Evolutionary conservation across 2,329 filamentous ascomycete genomes (phyloP).

Genomic region (Fusarium acutatum): DNA sequence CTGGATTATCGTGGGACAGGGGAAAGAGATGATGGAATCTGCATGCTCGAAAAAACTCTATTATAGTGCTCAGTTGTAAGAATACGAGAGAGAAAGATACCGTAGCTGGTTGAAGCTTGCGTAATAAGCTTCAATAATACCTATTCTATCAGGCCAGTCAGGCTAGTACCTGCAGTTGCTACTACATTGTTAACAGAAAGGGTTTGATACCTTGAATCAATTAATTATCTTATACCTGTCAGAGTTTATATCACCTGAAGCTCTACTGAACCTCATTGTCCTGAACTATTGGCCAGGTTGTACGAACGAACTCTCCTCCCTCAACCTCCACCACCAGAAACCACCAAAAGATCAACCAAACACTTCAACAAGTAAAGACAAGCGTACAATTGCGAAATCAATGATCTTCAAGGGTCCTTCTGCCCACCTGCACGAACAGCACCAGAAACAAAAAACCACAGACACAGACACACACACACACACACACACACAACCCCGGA

Average conservation of each 20-base stretch:
- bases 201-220: not conserved
- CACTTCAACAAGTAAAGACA: not conserved
- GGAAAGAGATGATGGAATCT: slow-evolving; percentile 16
- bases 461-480: too few relatives aligned
- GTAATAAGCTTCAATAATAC: not conserved
- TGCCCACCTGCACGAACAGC: slow-evolving; percentile 5
- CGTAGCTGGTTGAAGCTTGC: not conserved
- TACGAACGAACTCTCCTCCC: not conserved
- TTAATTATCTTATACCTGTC: not conserved
- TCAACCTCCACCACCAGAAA: slow-evolving; percentile 10
- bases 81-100: not conserved
- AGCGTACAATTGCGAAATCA: slow-evolving; percentile 2
- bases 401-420: slow-evolving; percentile 26
- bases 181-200: not conserved
- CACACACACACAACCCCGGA: slow-evolving; percentile 3
- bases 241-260: not conserved
- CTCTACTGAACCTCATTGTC: not conserved
- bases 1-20: not conserved
- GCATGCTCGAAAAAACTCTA: slow-evolving; percentile 4
- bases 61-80: not conserved
- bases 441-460: not conserved
- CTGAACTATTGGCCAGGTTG: not conserved
- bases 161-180: not conserved
- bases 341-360: not conserved
- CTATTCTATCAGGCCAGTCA: not conserved